These are phyloP conservation scores for Backusella mclennaniae DNA, from an alignment of 192 early-diverging fungal species.

Conservation along the genomic window DNA sequence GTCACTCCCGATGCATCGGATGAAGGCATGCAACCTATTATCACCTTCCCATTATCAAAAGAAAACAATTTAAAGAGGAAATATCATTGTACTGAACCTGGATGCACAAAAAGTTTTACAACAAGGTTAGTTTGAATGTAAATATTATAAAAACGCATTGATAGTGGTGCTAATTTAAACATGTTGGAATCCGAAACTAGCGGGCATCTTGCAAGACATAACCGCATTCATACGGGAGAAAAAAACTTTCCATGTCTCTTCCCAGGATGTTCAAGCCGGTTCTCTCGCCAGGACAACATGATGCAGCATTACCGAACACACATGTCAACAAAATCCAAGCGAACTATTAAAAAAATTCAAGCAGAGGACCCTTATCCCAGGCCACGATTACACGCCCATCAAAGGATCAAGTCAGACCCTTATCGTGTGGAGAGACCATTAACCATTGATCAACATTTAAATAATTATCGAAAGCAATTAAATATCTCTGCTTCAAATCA, in stretches of 20 bases:
- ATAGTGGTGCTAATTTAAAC: background rate
- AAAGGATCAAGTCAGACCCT: slow-evolving; percentile 31
- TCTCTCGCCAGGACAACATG: slow-evolving; percentile 85
- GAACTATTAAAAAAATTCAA: slow-evolving; percentile 33
- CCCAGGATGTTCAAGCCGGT: slow-evolving; percentile 68
- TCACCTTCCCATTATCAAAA: background rate
- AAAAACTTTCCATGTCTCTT: slow-evolving; percentile 72
- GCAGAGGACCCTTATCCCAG: slow-evolving; percentile 20
- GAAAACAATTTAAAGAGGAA: slow-evolving; percentile 55
- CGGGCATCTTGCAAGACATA: slow-evolving; percentile 80
- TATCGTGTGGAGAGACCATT: slow-evolving; percentile 28
- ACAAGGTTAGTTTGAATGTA: slow-evolving; percentile 51
- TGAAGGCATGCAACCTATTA: background rate
- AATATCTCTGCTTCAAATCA: background rate
- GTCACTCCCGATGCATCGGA: background rate
- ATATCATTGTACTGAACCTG: slow-evolving; percentile 61
- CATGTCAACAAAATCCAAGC: slow-evolving; percentile 65
- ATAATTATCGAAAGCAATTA: slow-evolving; percentile 28
- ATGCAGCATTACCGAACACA: slow-evolving; percentile 87
- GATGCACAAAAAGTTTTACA: slow-evolving; percentile 77
- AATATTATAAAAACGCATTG: background rate
- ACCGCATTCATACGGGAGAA: slow-evolving; percentile 82
- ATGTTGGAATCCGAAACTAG: slow-evolving; percentile 25
- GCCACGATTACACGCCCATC: slow-evolving; percentile 34
- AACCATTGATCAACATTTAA: slow-evolving; percentile 40